A percentile compares a stretch with the other conserved stretches of the same genome.
These are phyloP conservation scores for Plasmodium coatneyi DNA, from an alignment of 169 alveolate species.

Conservation along the genomic window DNA sequence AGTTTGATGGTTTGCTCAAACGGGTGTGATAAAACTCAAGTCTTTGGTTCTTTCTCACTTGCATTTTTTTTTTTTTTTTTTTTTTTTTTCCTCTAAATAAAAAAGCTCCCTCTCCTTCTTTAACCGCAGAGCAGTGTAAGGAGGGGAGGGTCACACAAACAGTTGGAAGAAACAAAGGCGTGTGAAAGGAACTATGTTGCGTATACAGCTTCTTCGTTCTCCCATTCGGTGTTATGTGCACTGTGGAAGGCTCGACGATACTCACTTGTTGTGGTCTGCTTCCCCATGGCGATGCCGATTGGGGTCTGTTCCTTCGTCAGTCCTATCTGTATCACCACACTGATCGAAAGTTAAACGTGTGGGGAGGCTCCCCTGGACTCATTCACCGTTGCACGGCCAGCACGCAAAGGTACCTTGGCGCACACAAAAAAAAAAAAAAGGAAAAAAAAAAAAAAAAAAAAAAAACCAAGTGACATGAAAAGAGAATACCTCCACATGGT, in stretches of 20 bases:
- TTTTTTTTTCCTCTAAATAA: background rate
- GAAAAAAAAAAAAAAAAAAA: background rate
- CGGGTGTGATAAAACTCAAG: background rate
- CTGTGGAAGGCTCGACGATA: background rate
- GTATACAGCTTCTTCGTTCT: background rate
- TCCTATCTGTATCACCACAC: background rate
- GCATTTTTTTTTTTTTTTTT: background rate
- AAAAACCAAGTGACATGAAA: background rate
- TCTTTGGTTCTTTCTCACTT: background rate
- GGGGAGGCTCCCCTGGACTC: background rate
- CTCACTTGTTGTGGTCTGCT: background rate
- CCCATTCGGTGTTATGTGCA: background rate
- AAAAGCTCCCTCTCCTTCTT: background rate
- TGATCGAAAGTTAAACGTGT: background rate
- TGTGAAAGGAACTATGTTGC: background rate
- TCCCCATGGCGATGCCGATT: background rate
- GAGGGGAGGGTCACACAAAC: background rate
- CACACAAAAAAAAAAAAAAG: background rate
- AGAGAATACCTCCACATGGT: background rate
- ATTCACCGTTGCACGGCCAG: background rate
- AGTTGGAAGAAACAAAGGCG: background rate
- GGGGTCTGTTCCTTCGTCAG: constrained; percentile 30
- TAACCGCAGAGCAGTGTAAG: background rate
- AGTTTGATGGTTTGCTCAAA: background rate
- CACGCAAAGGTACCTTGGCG: background rate